Evolutionary conservation across 495 filamentous ascomycete species (phyloP).

Genomic region (Penicillium bovifimosum): DNA sequence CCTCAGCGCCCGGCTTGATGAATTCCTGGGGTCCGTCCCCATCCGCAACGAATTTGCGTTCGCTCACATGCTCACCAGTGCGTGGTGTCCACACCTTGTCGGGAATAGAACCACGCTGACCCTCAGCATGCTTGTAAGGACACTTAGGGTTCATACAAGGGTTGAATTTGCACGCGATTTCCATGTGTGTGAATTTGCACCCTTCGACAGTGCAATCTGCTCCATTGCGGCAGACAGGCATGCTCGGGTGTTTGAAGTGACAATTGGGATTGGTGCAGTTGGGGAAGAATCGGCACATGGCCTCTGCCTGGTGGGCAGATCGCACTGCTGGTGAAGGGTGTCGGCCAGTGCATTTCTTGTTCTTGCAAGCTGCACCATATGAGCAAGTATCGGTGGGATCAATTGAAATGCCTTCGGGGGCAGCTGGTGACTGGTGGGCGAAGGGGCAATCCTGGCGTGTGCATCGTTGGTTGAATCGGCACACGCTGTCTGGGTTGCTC

Average conservation of each 20-base stretch:
- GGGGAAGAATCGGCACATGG: constrained; percentile 90
- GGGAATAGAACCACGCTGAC: constrained; percentile 69
- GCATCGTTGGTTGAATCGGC: constrained; percentile 84
- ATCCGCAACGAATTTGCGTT: constrained; percentile 85
- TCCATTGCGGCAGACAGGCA: constrained; percentile 86
- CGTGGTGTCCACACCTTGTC: constrained; percentile 89
- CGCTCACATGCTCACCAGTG: constrained; percentile 66
- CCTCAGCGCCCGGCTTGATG: constrained; percentile 59
- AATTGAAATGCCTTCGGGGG: constrained; percentile 71
- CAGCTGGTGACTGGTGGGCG: constrained; percentile 90
- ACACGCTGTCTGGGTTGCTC: constrained; percentile 48
- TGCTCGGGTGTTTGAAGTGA: constrained; percentile 76
- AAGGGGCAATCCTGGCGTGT: constrained; percentile 85
- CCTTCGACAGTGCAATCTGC: constrained; percentile 77
- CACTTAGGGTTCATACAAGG: constrained; percentile 84
- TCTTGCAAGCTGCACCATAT: constrained; percentile 89
- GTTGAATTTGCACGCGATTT: constrained; percentile 81
- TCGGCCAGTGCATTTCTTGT: constrained; percentile 82
- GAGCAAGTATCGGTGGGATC: constrained; percentile 77
- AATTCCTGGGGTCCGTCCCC: constrained; percentile 64
- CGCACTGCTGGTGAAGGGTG: constrained; percentile 89
- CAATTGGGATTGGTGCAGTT: constrained; percentile 86
- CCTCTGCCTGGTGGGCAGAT: constrained; percentile 68
- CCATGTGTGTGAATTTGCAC: constrained; percentile 85
- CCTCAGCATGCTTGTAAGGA: constrained; percentile 86